Conservation (phyloP, 176 grass and related monocot genomes). For the Thinopyrum elongatum region DNA sequence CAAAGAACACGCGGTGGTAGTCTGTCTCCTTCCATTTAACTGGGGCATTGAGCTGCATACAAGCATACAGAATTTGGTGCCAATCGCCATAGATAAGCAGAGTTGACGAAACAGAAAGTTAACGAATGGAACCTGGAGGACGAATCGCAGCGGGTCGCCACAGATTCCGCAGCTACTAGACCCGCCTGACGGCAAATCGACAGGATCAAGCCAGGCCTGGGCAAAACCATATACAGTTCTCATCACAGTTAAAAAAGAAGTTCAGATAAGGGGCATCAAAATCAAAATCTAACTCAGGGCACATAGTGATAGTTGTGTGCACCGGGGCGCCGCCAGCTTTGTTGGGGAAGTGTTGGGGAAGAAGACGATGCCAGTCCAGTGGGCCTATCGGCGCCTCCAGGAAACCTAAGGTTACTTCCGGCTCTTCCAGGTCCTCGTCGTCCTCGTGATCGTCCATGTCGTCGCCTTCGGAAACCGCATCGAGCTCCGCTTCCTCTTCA, state of each 20-base stretch:
- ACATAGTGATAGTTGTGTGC: no score
- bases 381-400: neutral
- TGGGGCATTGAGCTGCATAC: constrained; percentile 54
- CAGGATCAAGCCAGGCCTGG: constrained; percentile 76
- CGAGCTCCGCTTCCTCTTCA: neutral
- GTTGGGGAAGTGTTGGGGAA: constrained; percentile 66
- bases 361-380: constrained; percentile 20
- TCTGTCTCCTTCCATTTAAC: constrained; percentile 37
- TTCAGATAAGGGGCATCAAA: neutral
- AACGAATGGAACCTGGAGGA: constrained; percentile 57
- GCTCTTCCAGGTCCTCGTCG: neutral
- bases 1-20: constrained; percentile 65
- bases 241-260: neutral
- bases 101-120: neutral
- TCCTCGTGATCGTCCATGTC: neutral
- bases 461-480: neutral
- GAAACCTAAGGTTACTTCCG: neutral
- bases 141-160: constrained; percentile 63
- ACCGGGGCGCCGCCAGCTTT: constrained; percentile 69
- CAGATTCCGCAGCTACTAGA: constrained; percentile 60
- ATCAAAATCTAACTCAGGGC: neutral
- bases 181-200: constrained; percentile 54
- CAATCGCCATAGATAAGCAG: neutral
- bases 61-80: neutral
- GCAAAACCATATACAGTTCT: neutral